These are phyloP conservation scores for Hortiboletus rubellus DNA, from an alignment of 1,284 basidiomycete genomes.

Conservation along the genomic window DNA sequence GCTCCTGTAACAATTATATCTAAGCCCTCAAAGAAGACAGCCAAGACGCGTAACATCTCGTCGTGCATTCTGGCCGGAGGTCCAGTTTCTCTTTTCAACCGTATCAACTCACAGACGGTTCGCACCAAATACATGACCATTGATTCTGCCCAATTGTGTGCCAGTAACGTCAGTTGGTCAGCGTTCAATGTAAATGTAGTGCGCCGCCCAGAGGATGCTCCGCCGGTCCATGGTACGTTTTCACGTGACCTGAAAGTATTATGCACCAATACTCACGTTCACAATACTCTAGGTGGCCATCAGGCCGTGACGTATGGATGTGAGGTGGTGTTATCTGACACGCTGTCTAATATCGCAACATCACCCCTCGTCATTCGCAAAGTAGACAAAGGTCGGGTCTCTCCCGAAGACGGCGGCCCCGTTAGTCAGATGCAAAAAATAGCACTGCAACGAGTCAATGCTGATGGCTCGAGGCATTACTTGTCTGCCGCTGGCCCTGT, in stretches of 20 bases:
- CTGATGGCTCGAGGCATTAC: constrained; percentile 79
- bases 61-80: constrained; percentile 89
- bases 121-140: constrained; percentile 96
- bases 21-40: constrained; percentile 96
- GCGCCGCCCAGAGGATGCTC: constrained; percentile 58
- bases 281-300: constrained; percentile 54
- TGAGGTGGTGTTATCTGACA: constrained; percentile 83
- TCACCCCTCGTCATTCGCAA: constrained; percentile 90
- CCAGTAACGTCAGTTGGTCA: constrained; percentile 86
- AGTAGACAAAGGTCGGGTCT: constrained; percentile 87
- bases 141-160: constrained; percentile 80
- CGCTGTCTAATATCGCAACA: constrained; percentile 80
- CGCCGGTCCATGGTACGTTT: constrained; percentile 55
- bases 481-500: constrained; percentile 82
- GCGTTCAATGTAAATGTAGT: constrained; percentile 91
- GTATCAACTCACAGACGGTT: constrained; percentile 96
- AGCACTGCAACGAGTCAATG: constrained; percentile 81
- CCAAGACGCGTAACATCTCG: constrained; percentile 91
- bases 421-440: constrained; percentile 98
- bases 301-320: constrained; percentile 91
- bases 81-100: constrained; percentile 93
- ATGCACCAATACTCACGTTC: constrained; percentile 40
- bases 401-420: constrained; percentile 81
- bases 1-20: constrained; percentile 93
- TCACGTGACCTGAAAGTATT: constrained; percentile 52